Percentiles rank a stretch among this genome's conserved stretches.
These are phyloP conservation scores for Coemansia sp. DNA, from an alignment of 192 early-diverging fungal genomes.

Conservation along the genomic window DNA sequence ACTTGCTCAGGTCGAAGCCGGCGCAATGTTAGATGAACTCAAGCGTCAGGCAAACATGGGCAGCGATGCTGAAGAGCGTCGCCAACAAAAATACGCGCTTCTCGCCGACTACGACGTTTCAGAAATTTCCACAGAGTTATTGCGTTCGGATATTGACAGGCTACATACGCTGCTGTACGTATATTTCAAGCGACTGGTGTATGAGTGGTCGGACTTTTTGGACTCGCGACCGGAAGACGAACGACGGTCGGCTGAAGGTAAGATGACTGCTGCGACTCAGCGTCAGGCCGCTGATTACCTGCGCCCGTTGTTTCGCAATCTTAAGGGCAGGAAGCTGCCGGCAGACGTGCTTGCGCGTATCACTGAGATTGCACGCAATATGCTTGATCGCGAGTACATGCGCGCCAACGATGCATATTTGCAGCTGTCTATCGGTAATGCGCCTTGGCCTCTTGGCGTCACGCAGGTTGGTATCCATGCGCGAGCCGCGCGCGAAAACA, in stretches of 20 bases:
- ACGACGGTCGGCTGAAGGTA: conserved; percentile 77
- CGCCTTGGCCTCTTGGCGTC: conserved; percentile 96
- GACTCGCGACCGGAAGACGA: conserved; percentile 75
- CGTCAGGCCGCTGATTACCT: conserved; percentile 86
- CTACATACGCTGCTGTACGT: conserved; percentile 72
- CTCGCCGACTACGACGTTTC: conserved; percentile 64
- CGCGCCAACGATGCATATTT: conserved; percentile 92
- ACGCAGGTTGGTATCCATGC: conserved; percentile 99
- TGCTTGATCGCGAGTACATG: conserved; percentile 87
- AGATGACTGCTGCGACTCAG: conserved; percentile 76
- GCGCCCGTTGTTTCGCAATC: conserved; percentile 84
- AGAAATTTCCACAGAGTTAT: conserved; percentile 65
- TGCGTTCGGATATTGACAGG: conserved; percentile 77
- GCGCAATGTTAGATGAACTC: conserved; percentile 73
- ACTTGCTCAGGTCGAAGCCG: conserved; percentile 79
- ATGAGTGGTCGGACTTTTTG: conserved; percentile 85
- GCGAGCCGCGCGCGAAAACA: conserved; percentile 94
- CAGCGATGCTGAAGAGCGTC: conserved; percentile 42
- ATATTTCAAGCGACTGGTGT: conserved; percentile 80
- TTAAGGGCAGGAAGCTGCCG: conserved; percentile 73
- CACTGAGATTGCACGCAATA: conserved; percentile 82
- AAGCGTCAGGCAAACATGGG: conserved; percentile 57
- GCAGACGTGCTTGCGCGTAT: conserved; percentile 88
- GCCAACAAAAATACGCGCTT: conserved; percentile 45
- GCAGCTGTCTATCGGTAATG: conserved; percentile 93